These are phyloP conservation scores for Pseudoscleropodium purum DNA, from an alignment of 225 moss, liverwort and hornwort species.

Conservation along the genomic window DNA sequence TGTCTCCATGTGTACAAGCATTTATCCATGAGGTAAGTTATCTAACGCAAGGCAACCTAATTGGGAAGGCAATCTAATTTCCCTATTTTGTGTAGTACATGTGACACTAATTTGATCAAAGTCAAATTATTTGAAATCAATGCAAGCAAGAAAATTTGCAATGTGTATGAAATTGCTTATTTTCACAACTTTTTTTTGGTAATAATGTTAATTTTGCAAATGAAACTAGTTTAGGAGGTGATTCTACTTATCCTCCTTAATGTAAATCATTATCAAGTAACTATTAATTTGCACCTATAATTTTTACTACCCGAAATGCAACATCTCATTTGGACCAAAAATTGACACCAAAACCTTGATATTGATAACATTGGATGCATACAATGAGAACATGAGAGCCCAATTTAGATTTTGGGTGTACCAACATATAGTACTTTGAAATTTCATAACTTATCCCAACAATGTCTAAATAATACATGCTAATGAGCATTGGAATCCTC, in stretches of 20 bases:
- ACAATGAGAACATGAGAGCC: not conserved
- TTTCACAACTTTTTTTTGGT: not conserved
- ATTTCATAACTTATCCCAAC: not conserved
- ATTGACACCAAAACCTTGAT: not conserved
- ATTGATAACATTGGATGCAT: not conserved
- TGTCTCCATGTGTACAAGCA: too few species aligned
- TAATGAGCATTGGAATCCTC: not conserved
- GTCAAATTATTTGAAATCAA: not conserved
- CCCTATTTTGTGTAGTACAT: too few species aligned
- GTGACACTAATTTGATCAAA: not conserved
- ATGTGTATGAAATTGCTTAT: not conserved
- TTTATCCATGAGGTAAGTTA: too few species aligned
- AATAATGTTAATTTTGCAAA: not conserved
- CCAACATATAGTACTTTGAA: not conserved
- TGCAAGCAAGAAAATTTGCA: rapidly evolving
- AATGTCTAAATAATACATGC: not conserved
- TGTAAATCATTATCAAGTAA: not conserved
- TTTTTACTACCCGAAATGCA: not conserved
- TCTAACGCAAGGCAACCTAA: too few species aligned
- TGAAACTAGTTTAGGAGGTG: not conserved
- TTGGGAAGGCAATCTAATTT: too few species aligned
- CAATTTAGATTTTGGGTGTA: not conserved
- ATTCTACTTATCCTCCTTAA: not conserved
- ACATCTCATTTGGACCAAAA: not conserved
- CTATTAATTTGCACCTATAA: not conserved